A percentile compares a stretch with the other conserved stretches of the same genome.
Evolutionary conservation across 371 early-diverging fungal genomes (phyloP).

Genomic region (Cokeromyces recurvatus): DNA sequence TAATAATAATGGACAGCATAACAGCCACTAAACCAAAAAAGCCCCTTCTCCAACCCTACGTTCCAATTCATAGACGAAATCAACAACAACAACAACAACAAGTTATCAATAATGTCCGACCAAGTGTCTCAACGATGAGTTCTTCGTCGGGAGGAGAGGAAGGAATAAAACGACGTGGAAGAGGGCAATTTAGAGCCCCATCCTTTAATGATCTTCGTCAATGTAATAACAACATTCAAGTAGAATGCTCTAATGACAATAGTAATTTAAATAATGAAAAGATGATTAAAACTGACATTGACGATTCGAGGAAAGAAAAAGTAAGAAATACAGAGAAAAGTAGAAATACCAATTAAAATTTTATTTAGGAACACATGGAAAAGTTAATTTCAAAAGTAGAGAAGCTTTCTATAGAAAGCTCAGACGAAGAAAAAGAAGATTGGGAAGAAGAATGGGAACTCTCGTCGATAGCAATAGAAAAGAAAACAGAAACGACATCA

Average conservation of each 20-base stretch:
- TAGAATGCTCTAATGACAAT: too few relatives aligned
- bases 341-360: not conserved
- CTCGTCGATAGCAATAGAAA: not conserved
- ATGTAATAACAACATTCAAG: not conserved
- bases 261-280: too few relatives aligned
- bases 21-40: slow-evolving; percentile 5
- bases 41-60: slow-evolving; percentile 14
- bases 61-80: slow-evolving; percentile 23
- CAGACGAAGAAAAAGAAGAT: slow-evolving; percentile 1
- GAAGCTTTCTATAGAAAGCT: too few relatives aligned
- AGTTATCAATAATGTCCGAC: too few relatives aligned
- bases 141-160: not conserved
- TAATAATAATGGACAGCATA: too few relatives aligned
- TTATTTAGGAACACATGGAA: too few relatives aligned
- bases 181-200: slow-evolving; percentile 34
- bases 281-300: not conserved
- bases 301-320: not conserved
- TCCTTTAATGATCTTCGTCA: not conserved
- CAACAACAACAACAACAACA: not conserved
- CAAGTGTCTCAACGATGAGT: not conserved
- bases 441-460: slow-evolving; percentile 8
- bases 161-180: slow-evolving; percentile 10
- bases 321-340: not conserved
- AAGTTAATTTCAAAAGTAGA: too few relatives aligned
- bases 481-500: too few relatives aligned